A percentile compares a stretch with the other conserved stretches of the same genome.
phyloP scores from a whole-genome alignment of 257 asterid species.

The Solanum phureja region DNA sequence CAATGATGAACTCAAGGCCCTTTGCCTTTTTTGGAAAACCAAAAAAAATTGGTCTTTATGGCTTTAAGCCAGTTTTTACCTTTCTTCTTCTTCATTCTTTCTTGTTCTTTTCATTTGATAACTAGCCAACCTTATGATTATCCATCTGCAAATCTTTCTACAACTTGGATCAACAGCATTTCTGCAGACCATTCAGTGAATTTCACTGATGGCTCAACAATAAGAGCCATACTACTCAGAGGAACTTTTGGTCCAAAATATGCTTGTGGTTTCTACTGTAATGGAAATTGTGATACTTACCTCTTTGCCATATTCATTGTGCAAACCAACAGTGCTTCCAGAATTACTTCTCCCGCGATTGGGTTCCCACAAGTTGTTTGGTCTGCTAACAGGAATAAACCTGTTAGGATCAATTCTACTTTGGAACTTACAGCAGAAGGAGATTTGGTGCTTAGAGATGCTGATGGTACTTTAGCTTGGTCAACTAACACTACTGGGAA shows the following conservation, averaged over 20 bases:
- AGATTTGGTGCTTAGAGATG: conserved; percentile 21
- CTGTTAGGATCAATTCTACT: conserved; percentile 24
- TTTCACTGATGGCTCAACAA: conserved; percentile 18
- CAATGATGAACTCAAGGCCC: background rate
- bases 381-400: conserved; percentile 38
- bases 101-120: background rate
- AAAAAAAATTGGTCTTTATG: background rate
- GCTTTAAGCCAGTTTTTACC: background rate
- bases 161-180: conserved; percentile 31
- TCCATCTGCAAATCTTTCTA: conserved; percentile 31
- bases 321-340: conserved; percentile 17
- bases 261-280: conserved; percentile 43
- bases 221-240: conserved; percentile 28
- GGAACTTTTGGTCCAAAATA: conserved; percentile 31
- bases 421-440: conserved; percentile 25
- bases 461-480: conserved; percentile 36
- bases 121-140: conserved; percentile 31
- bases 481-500: conserved; percentile 32
- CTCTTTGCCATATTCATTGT: conserved; percentile 34
- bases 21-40: background rate
- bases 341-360: background rate
- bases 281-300: conserved; percentile 22
- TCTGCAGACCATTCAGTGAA: conserved; percentile 18
- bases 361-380: conserved; percentile 43
- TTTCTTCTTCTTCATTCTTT: background rate